Evolutionary conservation across 2,329 filamentous ascomycete genomes (phyloP).

Genomic region (Clonostachys sp.): DNA sequence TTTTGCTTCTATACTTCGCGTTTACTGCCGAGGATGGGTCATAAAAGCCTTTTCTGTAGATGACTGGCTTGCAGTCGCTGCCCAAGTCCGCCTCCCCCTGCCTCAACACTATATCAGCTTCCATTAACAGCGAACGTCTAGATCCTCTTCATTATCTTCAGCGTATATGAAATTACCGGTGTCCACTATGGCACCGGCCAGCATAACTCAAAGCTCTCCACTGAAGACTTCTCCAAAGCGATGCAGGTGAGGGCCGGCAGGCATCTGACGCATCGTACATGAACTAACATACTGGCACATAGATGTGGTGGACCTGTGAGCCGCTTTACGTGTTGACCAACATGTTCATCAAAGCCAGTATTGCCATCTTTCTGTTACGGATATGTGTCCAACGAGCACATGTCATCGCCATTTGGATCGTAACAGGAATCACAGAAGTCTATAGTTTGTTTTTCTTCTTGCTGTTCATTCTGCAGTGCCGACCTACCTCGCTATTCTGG

Average conservation of each 20-base stretch:
- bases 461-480: constrained; percentile 31
- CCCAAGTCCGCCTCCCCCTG: constrained; percentile 14
- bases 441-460: constrained; percentile 29
- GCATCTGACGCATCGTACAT: neutral
- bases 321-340: constrained; percentile 27
- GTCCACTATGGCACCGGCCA: constrained; percentile 15
- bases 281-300: constrained; percentile 2
- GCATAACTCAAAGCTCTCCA: constrained; percentile 10
- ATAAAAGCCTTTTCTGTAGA: constrained; percentile 22
- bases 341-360: constrained; percentile 29
- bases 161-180: too few relatives aligned
- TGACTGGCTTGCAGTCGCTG: constrained; percentile 23
- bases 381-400: constrained; percentile 21
- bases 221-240: constrained; percentile 12
- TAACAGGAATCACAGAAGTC: constrained; percentile 18
- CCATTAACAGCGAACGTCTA: too few relatives aligned
- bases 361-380: constrained; percentile 30
- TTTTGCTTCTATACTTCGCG: constrained; percentile 17
- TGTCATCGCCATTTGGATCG: constrained; percentile 20
- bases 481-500: constrained; percentile 32
- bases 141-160: too few relatives aligned
- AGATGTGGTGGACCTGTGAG: constrained; percentile 35
- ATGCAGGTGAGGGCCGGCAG: constrained; percentile 16
- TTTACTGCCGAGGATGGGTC: constrained; percentile 22
- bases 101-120: too few relatives aligned